Base-by-base conservation (phyloP, 306 rosid genomes). In the Mimosa pudica region DNA sequence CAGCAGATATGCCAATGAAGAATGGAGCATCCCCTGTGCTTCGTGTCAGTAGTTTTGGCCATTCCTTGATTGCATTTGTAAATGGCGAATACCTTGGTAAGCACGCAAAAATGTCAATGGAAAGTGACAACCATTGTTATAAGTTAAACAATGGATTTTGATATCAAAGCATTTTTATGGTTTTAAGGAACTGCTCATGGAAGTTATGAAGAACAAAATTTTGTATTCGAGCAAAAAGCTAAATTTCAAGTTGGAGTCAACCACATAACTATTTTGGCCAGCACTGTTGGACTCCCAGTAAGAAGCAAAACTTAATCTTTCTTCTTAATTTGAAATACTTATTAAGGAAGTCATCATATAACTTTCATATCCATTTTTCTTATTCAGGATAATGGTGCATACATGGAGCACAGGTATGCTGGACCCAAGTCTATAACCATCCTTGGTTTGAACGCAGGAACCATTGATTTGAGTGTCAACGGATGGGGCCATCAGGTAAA, bases 351-450 rank as follows among this genome's bases (percentile, higher is more conserved):
- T 38, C 47, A 63, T 14, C 72, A 35, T 44, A 42, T 30, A 10
- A 68, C 54, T 9, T 14, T 47, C 79, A 24, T 47, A 58, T 58
- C 58, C 36, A 20, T 51, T 81, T 49, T 38, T 45, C 57, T 75
- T 76, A 44, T 79, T 63, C 83, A 96, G 98, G 97, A 96, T 71
- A 91, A 96, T 78, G 99, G 98, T 84, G 96, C 99, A 52, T 91
- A 93, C 89, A 91, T 96, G 99, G 99, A 96, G 80, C 97, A 88
- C 86, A 90, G 99, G 79, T 96, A 2, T 57, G 87, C 96, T 1
- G 99, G 96, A 45, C 98, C 97, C 49, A 89, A 87, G 72, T 20
- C 87, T 5, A 17, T 93, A 30, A 76, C 77, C 17, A 75, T 95
- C 86, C 89, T 95, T 30, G 94, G 96, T 82, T 77, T 93, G 82